Base-by-base conservation (phyloP, 1,284 basidiomycete species). In the Moesziomyces parantarcticus region DNA sequence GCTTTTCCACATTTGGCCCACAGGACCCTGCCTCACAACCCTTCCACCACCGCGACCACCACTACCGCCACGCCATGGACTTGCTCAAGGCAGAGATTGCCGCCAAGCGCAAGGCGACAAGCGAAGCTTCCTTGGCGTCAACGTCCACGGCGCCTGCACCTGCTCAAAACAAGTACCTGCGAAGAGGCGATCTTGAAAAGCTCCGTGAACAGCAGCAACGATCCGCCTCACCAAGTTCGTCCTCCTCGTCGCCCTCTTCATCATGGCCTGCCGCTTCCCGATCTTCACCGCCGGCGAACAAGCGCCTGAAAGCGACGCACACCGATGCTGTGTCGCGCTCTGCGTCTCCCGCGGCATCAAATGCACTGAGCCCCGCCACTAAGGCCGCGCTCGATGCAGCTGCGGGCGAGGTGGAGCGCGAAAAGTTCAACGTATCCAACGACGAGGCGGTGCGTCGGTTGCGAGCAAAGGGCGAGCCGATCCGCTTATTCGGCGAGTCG, bases 401-500 rank as follows among this genome's bases (percentile, higher is more conserved):
- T 50, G 58, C 52, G 5, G 50, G 41, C 25, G 51, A 68, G 32
- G 66, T 63, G 49, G 60, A 64, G 40, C 59, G 56, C 11, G 69
- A 68, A 52, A 89, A 59, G 1, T 97, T 95, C 87, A 94, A 94
- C 83, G 92, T 98, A 51, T 93, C 95, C 2, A 92, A 94, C 60
- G 92, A 94, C 64, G 97, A 99, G 81, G 93, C 92, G 25, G 87
- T 95, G 54, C 90, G 92, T 8, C 89, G 97, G 14, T 88, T 99
- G 25, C 90, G 97, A 39, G 87, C 89, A 25, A 96, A 96, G 83
- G 93, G 92, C 25, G 93, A 99, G 82, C 97, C 97, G 3, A 92
- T 99, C 67, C 89, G 94, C 10, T 87, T 99, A 3, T 99, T 99
- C 81, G 97, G 91, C 43, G 97, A 99, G 84, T 89, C 91, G 0